Evolutionary conservation across 225 moss, liverwort and hornwort genomes (phyloP).

Genomic region (Physcomitrellopsis africana): DNA sequence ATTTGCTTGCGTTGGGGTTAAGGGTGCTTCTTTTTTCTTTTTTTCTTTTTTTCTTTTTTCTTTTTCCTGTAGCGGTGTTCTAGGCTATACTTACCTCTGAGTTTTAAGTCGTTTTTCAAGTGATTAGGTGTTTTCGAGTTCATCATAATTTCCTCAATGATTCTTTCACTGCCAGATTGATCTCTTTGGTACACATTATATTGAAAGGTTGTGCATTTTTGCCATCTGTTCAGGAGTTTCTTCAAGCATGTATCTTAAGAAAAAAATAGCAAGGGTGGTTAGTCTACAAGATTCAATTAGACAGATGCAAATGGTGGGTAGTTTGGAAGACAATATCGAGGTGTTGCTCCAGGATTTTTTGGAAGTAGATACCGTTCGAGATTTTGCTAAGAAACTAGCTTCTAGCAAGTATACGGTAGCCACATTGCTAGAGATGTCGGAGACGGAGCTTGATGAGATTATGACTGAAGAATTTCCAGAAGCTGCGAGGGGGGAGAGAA

Average conservation of each 20-base stretch:
- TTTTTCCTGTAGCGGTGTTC: too few relatives aligned
- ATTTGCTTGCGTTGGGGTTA: too few relatives aligned
- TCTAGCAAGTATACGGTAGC: conserved; percentile 40
- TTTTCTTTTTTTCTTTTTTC: too few relatives aligned
- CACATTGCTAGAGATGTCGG: conserved; percentile 34
- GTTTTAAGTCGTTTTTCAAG: too few relatives aligned
- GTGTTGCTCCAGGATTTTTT: conserved; percentile 32
- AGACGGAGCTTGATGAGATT: conserved; percentile 37
- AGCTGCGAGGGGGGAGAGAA: conserved; percentile 35
- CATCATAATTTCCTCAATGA: too few relatives aligned
- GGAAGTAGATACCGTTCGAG: conserved; percentile 38
- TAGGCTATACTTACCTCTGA: too few relatives aligned
- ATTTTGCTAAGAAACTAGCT: conserved; percentile 51
- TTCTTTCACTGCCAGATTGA: too few relatives aligned
- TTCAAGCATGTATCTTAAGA: conserved; percentile 57
- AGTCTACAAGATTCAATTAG: conserved; percentile 25
- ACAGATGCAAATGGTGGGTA: conserved; percentile 46
- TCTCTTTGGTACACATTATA: too few relatives aligned
- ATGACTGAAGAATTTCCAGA: conserved; percentile 33
- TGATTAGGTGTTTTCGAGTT: too few relatives aligned
- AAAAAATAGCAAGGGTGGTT: conserved; percentile 50
- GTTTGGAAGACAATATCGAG: conserved; percentile 30
- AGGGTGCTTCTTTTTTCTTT: too few relatives aligned
- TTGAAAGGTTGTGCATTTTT: conserved; percentile 16
- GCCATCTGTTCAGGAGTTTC: conserved; percentile 52